Evolutionary conservation across 805 yeast species (phyloP).

Genomic region (Barnettozyma salicaria): DNA sequence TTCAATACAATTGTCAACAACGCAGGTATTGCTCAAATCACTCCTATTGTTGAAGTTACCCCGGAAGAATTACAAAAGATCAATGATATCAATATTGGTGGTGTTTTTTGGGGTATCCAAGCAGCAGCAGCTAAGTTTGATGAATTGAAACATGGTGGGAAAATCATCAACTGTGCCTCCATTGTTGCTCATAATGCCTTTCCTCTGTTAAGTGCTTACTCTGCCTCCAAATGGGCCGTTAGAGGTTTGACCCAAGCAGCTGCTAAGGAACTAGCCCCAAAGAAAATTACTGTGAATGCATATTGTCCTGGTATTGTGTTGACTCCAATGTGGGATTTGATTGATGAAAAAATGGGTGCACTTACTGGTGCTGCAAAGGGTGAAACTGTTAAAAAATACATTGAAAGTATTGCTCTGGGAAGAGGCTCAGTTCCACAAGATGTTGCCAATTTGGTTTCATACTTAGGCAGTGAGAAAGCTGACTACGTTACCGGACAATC

Average conservation of each 20-base stretch:
- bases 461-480: constrained; percentile 32
- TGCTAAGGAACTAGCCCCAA: constrained; percentile 33
- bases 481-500: constrained; percentile 33
- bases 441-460: constrained; percentile 31
- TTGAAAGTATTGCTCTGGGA: constrained; percentile 29
- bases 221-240: constrained; percentile 34
- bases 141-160: constrained; percentile 29
- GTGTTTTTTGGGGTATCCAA: constrained; percentile 31
- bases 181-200: constrained; percentile 31
- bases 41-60: constrained; percentile 25
- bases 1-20: constrained; percentile 34
- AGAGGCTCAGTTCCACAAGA: constrained; percentile 33
- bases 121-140: constrained; percentile 29
- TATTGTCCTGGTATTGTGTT: constrained; percentile 37
- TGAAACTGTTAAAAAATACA: constrained; percentile 22
- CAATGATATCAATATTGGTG: constrained; percentile 28
- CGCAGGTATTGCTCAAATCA: constrained; percentile 31
- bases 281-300: constrained; percentile 34
- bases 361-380: constrained; percentile 26
- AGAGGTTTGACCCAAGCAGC: constrained; percentile 32
- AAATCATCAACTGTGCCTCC: constrained; percentile 35
- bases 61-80: constrained; percentile 25
- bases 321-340: constrained; percentile 34
- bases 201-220: constrained; percentile 29
- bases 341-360: constrained; percentile 25